Conservation (phyloP, 139 green algal species). For the Diplosphaera chodatii region DNA sequence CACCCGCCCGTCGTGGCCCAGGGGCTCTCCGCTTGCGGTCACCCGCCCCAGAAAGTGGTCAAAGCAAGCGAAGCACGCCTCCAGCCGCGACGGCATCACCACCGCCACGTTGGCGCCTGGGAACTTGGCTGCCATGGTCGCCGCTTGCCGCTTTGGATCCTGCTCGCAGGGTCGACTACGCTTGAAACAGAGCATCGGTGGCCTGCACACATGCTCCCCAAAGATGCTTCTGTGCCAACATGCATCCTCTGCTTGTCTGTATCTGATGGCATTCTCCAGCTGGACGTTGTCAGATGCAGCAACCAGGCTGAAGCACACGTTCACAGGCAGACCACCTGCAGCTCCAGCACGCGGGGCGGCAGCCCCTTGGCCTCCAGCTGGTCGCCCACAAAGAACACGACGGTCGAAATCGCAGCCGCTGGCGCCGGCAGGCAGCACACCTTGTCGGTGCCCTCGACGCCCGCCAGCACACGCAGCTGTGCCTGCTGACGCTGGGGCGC, state of each 20-base stretch:
- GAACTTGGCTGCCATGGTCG: conserved; percentile 27
- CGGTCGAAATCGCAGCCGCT: not conserved
- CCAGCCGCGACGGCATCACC: conserved; percentile 18
- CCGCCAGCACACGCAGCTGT: not conserved
- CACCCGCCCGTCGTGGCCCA: not conserved
- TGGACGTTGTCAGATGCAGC: too few species aligned
- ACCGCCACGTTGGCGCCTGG: conserved; percentile 1
- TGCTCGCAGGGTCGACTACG: conserved; percentile 12
- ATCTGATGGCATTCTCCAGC: too few species aligned
- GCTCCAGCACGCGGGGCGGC: not conserved
- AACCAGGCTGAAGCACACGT: too few species aligned
- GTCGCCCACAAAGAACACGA: conserved; percentile 28
- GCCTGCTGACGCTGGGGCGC: too few species aligned
- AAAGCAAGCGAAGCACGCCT: conserved; percentile 27
- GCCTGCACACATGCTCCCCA: too few species aligned
- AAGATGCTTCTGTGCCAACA: too few species aligned
- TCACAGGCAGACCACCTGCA: not conserved
- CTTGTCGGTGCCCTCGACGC: not conserved
- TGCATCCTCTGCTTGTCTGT: too few species aligned
- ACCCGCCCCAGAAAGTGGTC: conserved; percentile 22
- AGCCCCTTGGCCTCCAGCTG: conserved; percentile 1
- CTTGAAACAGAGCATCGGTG: too few species aligned
- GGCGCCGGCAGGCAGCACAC: not conserved
- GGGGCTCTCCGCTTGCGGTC: conserved; percentile 1
- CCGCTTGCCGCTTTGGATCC: conserved; percentile 12